Evolutionary conservation across 1,284 basidiomycete genomes (phyloP).

Genomic region (Microbotryomycetes sp.): DNA sequence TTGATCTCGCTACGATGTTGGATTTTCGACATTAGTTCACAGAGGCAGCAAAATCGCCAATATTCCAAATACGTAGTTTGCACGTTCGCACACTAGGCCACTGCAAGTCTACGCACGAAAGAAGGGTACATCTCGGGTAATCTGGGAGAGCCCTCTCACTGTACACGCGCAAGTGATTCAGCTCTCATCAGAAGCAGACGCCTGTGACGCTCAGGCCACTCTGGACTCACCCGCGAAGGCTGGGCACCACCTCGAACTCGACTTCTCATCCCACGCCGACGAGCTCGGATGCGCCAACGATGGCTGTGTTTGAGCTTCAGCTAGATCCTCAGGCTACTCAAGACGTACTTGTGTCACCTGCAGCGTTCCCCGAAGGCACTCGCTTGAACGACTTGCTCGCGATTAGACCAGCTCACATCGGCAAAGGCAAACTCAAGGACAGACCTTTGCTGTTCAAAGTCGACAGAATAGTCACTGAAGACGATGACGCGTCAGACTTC

Average conservation of each 20-base stretch:
- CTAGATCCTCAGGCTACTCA: conserved; percentile 13
- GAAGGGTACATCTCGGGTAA: no score
- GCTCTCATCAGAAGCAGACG: not conserved
- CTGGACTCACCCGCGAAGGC: not conserved
- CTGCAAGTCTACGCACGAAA: no score
- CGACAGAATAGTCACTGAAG: not conserved
- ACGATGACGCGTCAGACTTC: not conserved
- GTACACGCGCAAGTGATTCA: not conserved
- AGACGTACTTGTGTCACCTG: conserved; percentile 15
- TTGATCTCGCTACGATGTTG: no score
- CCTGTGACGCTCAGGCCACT: not conserved
- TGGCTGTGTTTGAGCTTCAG: conserved; percentile 15
- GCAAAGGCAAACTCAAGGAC: conserved; percentile 24
- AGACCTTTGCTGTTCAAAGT: conserved; percentile 25
- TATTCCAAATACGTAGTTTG: no score
- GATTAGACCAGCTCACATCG: conserved; percentile 13
- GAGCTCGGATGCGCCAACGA: no score
- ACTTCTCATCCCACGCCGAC: no score
- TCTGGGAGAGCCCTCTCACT: not conserved
- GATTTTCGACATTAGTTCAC: no score
- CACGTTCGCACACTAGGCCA: no score
- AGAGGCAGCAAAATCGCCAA: no score
- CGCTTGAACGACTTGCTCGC: conserved; percentile 23
- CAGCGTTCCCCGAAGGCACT: conserved; percentile 10
- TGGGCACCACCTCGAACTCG: not conserved